Evolutionary conservation across 2,329 filamentous ascomycete species (phyloP).

Genomic region (Dryadomyces quercus-mongolicae): DNA sequence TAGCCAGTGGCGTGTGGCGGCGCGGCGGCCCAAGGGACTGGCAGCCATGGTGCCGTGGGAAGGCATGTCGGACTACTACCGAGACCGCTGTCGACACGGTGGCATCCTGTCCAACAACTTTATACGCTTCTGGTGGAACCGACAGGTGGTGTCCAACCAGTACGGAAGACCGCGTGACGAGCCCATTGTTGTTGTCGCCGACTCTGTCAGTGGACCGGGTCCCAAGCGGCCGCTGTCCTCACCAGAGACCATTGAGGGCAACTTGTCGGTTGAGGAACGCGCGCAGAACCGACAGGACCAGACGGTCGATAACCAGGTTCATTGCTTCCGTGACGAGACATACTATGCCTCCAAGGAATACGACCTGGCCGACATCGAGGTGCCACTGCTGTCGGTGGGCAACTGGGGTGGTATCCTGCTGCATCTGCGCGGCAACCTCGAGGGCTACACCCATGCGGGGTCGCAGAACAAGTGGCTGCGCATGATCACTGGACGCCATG

Average conservation of each 20-base stretch:
- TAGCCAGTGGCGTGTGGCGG: conserved; percentile 35
- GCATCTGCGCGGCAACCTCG: conserved; percentile 56
- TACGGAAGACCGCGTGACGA: conserved; percentile 38
- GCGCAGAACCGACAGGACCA: conserved; percentile 35
- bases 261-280: conserved; percentile 39
- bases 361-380: conserved; percentile 50
- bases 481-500: conserved; percentile 58
- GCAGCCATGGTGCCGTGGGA: conserved; percentile 38
- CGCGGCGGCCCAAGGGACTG: conserved; percentile 31
- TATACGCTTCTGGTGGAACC: conserved; percentile 55
- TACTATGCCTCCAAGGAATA: conserved; percentile 58
- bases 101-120: conserved; percentile 48
- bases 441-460: conserved; percentile 51
- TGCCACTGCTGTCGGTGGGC: conserved; percentile 53
- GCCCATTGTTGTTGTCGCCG: conserved; percentile 1
- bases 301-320: conserved; percentile 30
- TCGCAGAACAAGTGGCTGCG: conserved; percentile 57
- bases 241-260: conserved; percentile 43
- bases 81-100: conserved; percentile 47
- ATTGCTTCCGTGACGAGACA: conserved; percentile 47
- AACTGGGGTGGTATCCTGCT: conserved; percentile 63
- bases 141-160: conserved; percentile 55
- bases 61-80: conserved; percentile 41
- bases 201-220: conserved; percentile 24
- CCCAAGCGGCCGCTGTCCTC: conserved; percentile 5